Base-by-base conservation (phyloP, 331 rosid species). In the Arachis monticola region DNA sequence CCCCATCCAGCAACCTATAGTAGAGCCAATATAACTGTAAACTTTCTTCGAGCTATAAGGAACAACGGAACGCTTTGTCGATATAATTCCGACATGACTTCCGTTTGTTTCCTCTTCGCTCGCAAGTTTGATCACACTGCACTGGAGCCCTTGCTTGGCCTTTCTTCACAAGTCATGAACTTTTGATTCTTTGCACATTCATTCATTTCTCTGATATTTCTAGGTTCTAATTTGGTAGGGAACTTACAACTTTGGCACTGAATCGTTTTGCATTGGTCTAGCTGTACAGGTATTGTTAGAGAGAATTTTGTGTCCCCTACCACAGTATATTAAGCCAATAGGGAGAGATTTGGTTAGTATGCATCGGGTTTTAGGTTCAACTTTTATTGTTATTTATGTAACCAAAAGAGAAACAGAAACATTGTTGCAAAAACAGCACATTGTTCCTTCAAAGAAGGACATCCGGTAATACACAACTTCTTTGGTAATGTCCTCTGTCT, bases 91-190 rank as follows among this genome's bases (percentile, higher is more conserved):
- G 92, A 80, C 72, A 84, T 80, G 87, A 90, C 89, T 0, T 82
- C 97, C 45, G 67, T 89, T 62, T 95, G 97, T 83, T 84, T 73
- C 85, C 97, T 95, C 35, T 95, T 92, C 79, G 99, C 97, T 72
- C 85, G 97, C 66, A 95, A 95, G 92, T 92, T 95, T 60, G 84
- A 92, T 74, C 88, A 83, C 0, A 81, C 72, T 40, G 82, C 99
- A 0, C 76, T 94, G 45, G 84, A 77, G 82, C 90, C 97, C 42
- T 70, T 94, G 83, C 97, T 94, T 40, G 44, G 81, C 66, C 81
- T 94, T 62, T 77, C 90, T 72, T 79, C 86, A 2, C 46, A 84
- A 31, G 83, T 94, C 10, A 82, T 94, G 97, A 86, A 84, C 69
- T 91, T 84, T 72, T 93, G 88, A 89, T 41, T 40, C 40, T 41